Percentiles rank a stretch among this genome's conserved stretches.
phyloP scores from a whole-genome alignment of 2,329 filamentous ascomycete genomes.

The Graphium sp. region DNA sequence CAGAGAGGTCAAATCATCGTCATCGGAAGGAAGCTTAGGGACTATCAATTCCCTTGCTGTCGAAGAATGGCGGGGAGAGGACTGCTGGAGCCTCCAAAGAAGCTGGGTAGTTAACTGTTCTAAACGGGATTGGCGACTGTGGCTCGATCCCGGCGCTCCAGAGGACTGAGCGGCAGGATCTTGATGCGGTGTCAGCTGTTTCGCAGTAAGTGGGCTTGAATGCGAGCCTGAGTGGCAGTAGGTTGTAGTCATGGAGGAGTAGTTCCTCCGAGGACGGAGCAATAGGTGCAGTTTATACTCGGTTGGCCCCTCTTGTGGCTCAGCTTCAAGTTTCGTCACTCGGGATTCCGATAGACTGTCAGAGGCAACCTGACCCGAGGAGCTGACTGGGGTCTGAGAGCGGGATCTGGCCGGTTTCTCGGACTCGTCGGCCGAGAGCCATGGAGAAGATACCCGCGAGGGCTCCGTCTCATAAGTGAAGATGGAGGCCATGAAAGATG shows the following conservation, averaged over 20 bases:
- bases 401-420: conserved; percentile 15
- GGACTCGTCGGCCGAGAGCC: conserved; percentile 45
- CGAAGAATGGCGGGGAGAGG: conserved; percentile 75
- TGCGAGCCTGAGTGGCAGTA: conserved; percentile 4
- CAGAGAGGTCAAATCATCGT: conserved; percentile 24
- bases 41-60: conserved; percentile 60
- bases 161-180: conserved; percentile 14
- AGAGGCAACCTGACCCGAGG: conserved; percentile 7
- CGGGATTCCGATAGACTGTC: conserved; percentile 41
- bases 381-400: conserved; percentile 9
- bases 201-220: conserved; percentile 6
- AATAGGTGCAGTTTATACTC: conserved; percentile 95
- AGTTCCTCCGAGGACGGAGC: conserved; percentile 59
- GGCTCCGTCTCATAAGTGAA: conserved; percentile 90
- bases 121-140: conserved; percentile 66
- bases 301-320: conserved; percentile 85
- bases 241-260: conserved; percentile 51
- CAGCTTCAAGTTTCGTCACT: conserved; percentile 65
- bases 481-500: conserved; percentile 62
- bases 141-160: conserved; percentile 38
- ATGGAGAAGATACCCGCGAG: conserved; percentile 77
- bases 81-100: conserved; percentile 88
- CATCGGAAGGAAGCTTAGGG: conserved; percentile 55
- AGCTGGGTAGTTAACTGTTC: conserved; percentile 90
- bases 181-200: conserved; percentile 10